Base-by-base conservation (phyloP, 176 grass and related monocot species). In the Lolium perenne region DNA sequence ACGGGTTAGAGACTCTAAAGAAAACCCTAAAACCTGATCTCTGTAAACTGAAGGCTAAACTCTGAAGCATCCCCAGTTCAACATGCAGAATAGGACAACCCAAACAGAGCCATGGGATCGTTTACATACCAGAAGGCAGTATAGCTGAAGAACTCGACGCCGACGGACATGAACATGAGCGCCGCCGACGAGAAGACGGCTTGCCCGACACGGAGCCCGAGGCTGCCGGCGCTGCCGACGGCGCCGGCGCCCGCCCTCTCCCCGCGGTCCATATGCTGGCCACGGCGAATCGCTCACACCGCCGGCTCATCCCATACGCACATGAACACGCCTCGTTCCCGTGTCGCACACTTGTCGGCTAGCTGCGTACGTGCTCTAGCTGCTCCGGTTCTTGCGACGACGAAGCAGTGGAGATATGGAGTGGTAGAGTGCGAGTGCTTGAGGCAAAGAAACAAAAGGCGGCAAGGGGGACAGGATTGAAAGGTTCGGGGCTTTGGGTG, bases 81-180 rank as follows among this genome's bases (percentile, higher is more conserved):
- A 49, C 59, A 20, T 49, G 41, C 22, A 76, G 14, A 35, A 8
- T 5, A 7, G 17, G 8, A 32, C 12, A 10, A 48, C 48, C 10
- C 0, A 2, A 61, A 1, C 7, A 59, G 3, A 41, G 14, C 10
- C 46, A 11, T 15, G 23, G 1, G 0, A 4, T 43, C 8, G 11
- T 13, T 1, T 15, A 3, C 68, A 17, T 82, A 98, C 95, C 93
- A 95, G 78, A 98, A 98, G 64, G 93, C 88, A 11, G 95, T 98
- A 38, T 95, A 95, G 90, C 93, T 95, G 61, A 94, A 95, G 95
- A 98, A 95, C 80, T 98, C 93, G 83, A 98, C 93, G 46, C 91
- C 90, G 23, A 98, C 81, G 57, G 95, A 95, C 91, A 98, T 95
- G 90, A 98, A 93, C 69, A 98, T 88, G 72, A 98, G 91, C 3